phyloP scores from a whole-genome alignment of 306 rosid genomes.

The Dalbergia cochinchinensis region DNA sequence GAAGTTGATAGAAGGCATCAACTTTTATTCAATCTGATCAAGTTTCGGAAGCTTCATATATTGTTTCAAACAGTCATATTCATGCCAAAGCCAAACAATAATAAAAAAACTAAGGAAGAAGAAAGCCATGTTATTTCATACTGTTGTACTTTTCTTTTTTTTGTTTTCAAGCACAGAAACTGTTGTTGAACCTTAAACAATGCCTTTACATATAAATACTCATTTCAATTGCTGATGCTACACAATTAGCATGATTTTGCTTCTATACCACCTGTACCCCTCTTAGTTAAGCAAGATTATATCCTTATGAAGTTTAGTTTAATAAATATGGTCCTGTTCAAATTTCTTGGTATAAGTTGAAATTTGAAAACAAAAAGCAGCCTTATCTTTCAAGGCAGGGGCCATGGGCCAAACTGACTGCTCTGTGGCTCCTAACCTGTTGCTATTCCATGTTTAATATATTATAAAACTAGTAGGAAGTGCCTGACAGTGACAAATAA shows the following conservation, averaged over 20 bases:
- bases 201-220: background rate
- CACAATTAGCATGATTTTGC: slow-evolving; percentile 23
- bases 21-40: background rate
- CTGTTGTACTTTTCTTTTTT: too few species aligned
- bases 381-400: slow-evolving; percentile 28
- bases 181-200: background rate
- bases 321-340: slow-evolving; percentile 4
- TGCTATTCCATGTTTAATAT: background rate
- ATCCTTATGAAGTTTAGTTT: background rate
- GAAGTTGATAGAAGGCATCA: background rate
- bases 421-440: slow-evolving; percentile 25
- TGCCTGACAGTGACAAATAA: slow-evolving; percentile 39
- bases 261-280: slow-evolving; percentile 4
- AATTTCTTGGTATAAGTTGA: slow-evolving; percentile 10
- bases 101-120: too few species aligned
- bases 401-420: slow-evolving; percentile 22
- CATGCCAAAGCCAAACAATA: too few species aligned
- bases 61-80: slow-evolving; percentile 3
- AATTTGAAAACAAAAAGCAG: slow-evolving; percentile 19
- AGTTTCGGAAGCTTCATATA: background rate
- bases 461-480: slow-evolving; percentile 24
- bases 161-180: background rate
- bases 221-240: slow-evolving; percentile 7
- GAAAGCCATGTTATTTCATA: too few species aligned
- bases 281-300: background rate